Conservation (phyloP, 805 yeast species). For the Kluyveromyces nonfermentans region DNA sequence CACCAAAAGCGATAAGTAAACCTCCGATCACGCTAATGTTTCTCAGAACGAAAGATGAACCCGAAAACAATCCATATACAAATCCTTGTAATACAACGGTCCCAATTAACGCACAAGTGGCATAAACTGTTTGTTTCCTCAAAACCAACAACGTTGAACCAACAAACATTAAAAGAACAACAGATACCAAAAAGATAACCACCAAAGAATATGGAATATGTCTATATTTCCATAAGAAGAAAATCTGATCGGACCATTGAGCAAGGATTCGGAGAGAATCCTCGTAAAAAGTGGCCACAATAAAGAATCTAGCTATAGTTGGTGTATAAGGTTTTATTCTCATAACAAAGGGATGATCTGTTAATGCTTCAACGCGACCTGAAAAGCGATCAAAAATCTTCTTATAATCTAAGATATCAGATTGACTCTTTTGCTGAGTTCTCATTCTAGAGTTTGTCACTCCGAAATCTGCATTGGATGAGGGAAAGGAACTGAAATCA, state of each 20-base stretch:
- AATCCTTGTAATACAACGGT: conserved; percentile 79
- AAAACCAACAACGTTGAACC: conserved; percentile 67
- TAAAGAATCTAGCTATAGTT: conserved; percentile 76
- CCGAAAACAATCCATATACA: conserved; percentile 79
- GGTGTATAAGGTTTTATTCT: conserved; percentile 67
- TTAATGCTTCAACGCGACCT: conserved; percentile 44
- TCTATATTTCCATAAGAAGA: conserved; percentile 70
- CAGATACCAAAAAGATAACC: conserved; percentile 52
- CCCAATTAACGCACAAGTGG: conserved; percentile 57
- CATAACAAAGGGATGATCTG: conserved; percentile 40
- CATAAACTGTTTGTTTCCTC: conserved; percentile 57
- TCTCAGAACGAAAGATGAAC: conserved; percentile 72
- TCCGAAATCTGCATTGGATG: conserved; percentile 10
- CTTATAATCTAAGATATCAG: not conserved
- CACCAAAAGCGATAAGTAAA: conserved; percentile 74
- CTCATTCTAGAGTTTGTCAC: conserved; percentile 6
- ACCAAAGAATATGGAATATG: conserved; percentile 72
- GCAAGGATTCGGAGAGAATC: conserved; percentile 74
- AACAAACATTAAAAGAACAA: conserved; percentile 58
- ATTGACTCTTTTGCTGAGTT: not conserved
- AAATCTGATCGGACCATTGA: conserved; percentile 89
- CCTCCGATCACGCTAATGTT: conserved; percentile 91
- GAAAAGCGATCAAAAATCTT: conserved; percentile 39
- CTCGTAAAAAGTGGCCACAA: conserved; percentile 89
- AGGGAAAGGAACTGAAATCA: conserved; percentile 13